Base-by-base conservation (phyloP, 306 rosid genomes). In the Rosa rugosa region DNA sequence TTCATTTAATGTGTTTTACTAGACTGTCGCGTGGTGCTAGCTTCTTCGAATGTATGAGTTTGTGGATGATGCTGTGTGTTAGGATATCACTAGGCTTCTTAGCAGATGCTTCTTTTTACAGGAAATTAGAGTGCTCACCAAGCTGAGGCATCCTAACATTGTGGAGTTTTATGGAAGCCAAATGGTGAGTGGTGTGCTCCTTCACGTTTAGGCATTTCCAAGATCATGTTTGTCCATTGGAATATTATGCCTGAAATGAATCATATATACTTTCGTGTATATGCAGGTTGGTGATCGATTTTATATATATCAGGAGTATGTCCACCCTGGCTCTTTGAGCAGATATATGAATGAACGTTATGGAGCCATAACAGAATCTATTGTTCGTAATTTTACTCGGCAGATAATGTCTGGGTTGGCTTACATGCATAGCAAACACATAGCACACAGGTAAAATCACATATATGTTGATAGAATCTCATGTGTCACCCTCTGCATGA, bases 121-220 rank as follows among this genome's bases (percentile, higher is more conserved):
- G 98, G 99, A 95, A 86, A 95, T 95, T 81, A 86, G 88, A 77
- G 82, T 95, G 82, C 94, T 93, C 53, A 95, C 98, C 81, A 84
- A 90, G 25, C 86, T 93, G 73, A 86, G 90, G 83, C 99, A 95
- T 87, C 92, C 87, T 57, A 93, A 95, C 77, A 95, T 95, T 75
- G 99, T 93, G 84, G 96, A 95, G 88, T 95, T 91, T 73, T 95
- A 83, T 74, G 99, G 99, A 54, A 86, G 97, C 78, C 91, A 95
- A 84, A 86, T 84, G 81, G 99, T 95, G 82, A 90, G 98, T 82
- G 79, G 64, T 77, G 79, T 53, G 23, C 59, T 18, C 70, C 75
- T 34, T 17, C 71, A 47, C 80, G 75, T 76, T 78, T 76, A 67
- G 66, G 78, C 64, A 53, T n/a, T 22, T 82, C 73, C 73, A 59